Conservation (phyloP, 1,284 basidiomycete species). For the Marasmius fiardii region DNA sequence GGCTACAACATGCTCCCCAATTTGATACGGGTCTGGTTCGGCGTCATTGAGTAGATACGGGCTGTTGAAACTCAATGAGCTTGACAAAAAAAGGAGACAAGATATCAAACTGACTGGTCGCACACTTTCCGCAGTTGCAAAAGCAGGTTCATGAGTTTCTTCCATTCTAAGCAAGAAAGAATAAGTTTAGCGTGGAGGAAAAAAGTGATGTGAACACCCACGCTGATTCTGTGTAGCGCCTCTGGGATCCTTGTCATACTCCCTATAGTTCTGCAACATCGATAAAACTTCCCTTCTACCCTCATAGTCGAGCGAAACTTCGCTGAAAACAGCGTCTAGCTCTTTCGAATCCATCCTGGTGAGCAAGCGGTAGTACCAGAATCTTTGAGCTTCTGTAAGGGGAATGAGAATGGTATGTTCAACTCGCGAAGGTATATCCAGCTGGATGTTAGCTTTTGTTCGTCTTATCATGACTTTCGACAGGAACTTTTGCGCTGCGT, state of each 20-base stretch:
- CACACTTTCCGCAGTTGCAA: conserved; percentile 57
- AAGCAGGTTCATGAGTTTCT: conserved; percentile 54
- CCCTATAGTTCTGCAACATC: conserved; percentile 34
- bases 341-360: conserved; percentile 48
- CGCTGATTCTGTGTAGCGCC: conserved; percentile 17
- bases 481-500: conserved; percentile 44
- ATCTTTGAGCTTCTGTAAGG: conserved; percentile 55
- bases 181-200: conserved; percentile 4
- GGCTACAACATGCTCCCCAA: conserved; percentile 56
- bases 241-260: conserved; percentile 12
- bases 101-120: conserved; percentile 41
- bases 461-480: conserved; percentile 55
- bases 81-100: background rate
- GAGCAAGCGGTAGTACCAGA: conserved; percentile 58
- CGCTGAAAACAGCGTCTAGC: conserved; percentile 43
- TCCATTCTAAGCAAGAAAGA: conserved; percentile 37
- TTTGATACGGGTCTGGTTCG: conserved; percentile 44
- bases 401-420: conserved; percentile 56
- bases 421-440: conserved; percentile 51
- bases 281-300: conserved; percentile 39
- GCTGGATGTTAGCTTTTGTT: conserved; percentile 50
- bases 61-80: conserved; percentile 21
- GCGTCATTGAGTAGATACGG: conserved; percentile 53
- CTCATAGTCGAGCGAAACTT: conserved; percentile 25
- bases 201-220: conserved; percentile 8